These are phyloP conservation scores for Leccinum truebloodii DNA, from an alignment of 768 basidiomycete species.

Conservation along the genomic window DNA sequence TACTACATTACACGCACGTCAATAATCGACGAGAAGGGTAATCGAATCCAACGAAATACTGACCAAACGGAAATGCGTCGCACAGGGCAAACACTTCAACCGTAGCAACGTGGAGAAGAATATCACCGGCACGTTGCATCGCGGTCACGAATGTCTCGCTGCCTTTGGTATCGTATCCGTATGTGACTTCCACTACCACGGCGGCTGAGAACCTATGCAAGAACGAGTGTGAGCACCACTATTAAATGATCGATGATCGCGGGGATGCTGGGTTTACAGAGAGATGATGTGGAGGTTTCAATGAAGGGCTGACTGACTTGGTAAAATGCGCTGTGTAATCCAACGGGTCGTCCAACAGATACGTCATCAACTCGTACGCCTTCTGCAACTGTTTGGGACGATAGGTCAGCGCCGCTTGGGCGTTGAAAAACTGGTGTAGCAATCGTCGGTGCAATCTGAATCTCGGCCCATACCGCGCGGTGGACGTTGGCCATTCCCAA, in stretches of 20 bases:
- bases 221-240: background rate
- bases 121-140: conserved; percentile 13
- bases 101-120: conserved; percentile 2
- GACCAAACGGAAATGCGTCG: background rate
- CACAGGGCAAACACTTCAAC: conserved; percentile 8
- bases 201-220: background rate
- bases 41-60: background rate
- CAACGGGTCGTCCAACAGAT: conserved; percentile 11
- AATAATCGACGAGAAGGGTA: background rate
- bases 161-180: conserved; percentile 4
- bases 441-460: conserved; percentile 11
- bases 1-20: background rate
- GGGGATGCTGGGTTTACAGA: background rate
- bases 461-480: conserved; percentile 20
- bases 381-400: background rate
- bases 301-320: background rate
- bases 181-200: conserved; percentile 2
- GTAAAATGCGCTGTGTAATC: conserved; percentile 9
- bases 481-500: conserved; percentile 13
- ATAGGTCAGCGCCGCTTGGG: background rate
- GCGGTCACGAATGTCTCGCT: conserved; percentile 1
- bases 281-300: background rate
- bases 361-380: conserved; percentile 1
- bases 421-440: conserved; percentile 23
- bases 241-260: background rate